A percentile compares a stretch with the other conserved stretches of the same genome.
These are phyloP conservation scores for Sporothrix pallida DNA, from an alignment of 2,329 filamentous ascomycete species.

Conservation along the genomic window DNA sequence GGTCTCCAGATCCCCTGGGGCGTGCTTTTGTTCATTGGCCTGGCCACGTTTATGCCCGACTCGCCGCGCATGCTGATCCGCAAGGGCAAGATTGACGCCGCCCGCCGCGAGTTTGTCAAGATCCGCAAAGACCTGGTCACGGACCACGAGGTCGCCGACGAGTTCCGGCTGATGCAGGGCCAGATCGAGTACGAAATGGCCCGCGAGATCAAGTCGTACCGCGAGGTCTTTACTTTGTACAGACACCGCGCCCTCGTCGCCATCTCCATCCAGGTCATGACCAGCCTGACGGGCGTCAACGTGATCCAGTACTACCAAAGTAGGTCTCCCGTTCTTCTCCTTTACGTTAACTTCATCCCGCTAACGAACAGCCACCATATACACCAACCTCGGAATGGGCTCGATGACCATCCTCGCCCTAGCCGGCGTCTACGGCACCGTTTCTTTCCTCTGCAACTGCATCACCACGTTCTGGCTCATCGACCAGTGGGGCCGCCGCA, in stretches of 20 bases:
- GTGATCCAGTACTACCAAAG: constrained; percentile 51
- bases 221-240: constrained; percentile 59
- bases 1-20: constrained; percentile 63
- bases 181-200: constrained; percentile 64
- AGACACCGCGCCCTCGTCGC: constrained; percentile 58
- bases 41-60: constrained; percentile 61
- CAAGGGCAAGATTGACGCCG: constrained; percentile 54
- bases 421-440: constrained; percentile 60
- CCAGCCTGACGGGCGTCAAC: constrained; percentile 61
- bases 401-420: constrained; percentile 58
- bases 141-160: constrained; percentile 51
- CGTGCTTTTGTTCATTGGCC: constrained; percentile 57
- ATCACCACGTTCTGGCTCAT: constrained; percentile 59
- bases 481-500: constrained; percentile 64
- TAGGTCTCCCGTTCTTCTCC: background rate
- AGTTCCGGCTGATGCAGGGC: constrained; percentile 60
- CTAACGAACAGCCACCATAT: constrained; percentile 53
- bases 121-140: constrained; percentile 54
- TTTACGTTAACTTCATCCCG: background rate
- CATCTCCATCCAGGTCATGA: constrained; percentile 64
- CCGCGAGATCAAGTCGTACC: constrained; percentile 58
- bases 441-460: constrained; percentile 57
- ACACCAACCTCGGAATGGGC: constrained; percentile 59
- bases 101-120: constrained; percentile 53
- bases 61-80: constrained; percentile 60